Evolutionary conservation across 2,329 filamentous ascomycete genomes (phyloP), one percentile per base, ranked within the genome.

Genomic region (Ploettnerulaceae sp.): DNA sequence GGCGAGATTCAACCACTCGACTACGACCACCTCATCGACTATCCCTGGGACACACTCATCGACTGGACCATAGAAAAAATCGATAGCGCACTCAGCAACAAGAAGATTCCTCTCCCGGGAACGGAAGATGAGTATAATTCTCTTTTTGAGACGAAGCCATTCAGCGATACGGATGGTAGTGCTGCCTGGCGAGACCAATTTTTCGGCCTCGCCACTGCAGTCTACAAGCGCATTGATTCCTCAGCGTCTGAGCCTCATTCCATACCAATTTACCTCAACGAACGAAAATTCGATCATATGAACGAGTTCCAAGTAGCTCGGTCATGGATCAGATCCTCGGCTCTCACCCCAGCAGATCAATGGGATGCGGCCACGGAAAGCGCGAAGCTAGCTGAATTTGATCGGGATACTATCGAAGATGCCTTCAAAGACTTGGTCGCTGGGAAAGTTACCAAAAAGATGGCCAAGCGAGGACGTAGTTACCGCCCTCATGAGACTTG

Each of bases 21-120:
- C 61, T 86, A 77, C 53, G 72, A 85, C 40, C 67, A 84, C 35
- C 71, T 81, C 0, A 63, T 75, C 29, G 72, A 74, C 1, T 88
- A 87, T 49, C 82, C 90, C 59, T 89, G 86, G 84, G 66, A 70
- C 7, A 65, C 63, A 4, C 64, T 90, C 5, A 74, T 89, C 36
- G 70, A 74, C 26, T 91, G 86, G 86, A 75, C 81, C 1, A 68
- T 79, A 53, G 69, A 72, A 17, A 75, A 64, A 47, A 40, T 62
- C 7, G 33, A 54, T 24, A 45, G 44, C 1, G 43, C 45, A 3
- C 38, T 77, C 3, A 66, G 71, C 18, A 67, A 72, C 44, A 69
- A 69, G 0, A 58, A 49, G 1, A 42, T 74, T 25, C 62, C 70
- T 17, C 69, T 83, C 2, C 79, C 79, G 1, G 60, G 61, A 3